Base-by-base conservation (phyloP, 805 yeast species). In the Priceomyces fermenticarens region DNA sequence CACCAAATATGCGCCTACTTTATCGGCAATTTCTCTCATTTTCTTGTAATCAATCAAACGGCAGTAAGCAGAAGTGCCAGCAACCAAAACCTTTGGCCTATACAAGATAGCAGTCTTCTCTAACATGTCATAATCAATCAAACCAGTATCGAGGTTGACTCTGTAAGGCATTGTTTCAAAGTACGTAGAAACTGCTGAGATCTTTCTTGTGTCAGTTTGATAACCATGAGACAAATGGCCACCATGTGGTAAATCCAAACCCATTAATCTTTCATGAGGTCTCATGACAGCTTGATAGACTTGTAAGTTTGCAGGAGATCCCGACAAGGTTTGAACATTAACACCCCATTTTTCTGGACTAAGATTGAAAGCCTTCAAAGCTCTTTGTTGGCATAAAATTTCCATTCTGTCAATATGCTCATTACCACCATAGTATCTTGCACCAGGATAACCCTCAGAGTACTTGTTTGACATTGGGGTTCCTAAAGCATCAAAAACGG, bases 111-210 rank as follows among this genome's bases (percentile, higher is more conserved):
- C 93, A 42, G 85, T 87, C 64, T 81, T 78, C 63, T 81, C 91
- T 57, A 91, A 77, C 61, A 77, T 80, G 56, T 90, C 97, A 64
- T 88, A 91, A 71, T 91, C 97, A 54, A 91, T 90, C 53, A 88
- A 59, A 38, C 97, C 99, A 39, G 97, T 90, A 46, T 75, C 73
- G 61, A 81, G 81, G 60, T 91, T 79, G 46, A 91, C 80, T 60
- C 96, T 82, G 75, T 91, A 91, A 27, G 99, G 99, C 97, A 91
- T 90, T 39, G 97, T 89, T 70, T 88, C 93, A 72, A 91, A 91
- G 71, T 91, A 91, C 57, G 88, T 91, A 40, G 97, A 89, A 52
- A 91, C 83, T 59, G 80, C 87, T 30, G 96, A 87, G 59, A 91
- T 90, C 74, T 90, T 90, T 58, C 90, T 84, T 48, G 86, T 70